phyloP scores from a whole-genome alignment of 192 early-diverging fungal species.

The Rhizophagus sp. region DNA sequence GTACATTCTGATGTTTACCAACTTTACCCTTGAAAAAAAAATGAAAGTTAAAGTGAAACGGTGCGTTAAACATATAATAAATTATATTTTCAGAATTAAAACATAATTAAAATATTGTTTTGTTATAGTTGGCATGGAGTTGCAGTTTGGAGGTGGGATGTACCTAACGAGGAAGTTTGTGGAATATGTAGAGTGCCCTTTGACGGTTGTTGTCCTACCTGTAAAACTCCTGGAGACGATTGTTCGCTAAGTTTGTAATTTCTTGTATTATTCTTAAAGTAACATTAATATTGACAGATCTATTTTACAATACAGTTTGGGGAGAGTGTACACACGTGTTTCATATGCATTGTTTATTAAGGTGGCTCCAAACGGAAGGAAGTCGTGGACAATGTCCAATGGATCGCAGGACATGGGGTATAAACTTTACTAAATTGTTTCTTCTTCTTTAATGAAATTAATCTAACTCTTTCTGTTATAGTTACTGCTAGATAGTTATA shows the following conservation, averaged over 20 bases:
- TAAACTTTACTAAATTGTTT: not conserved
- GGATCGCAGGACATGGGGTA: constrained; percentile 61
- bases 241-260: constrained; percentile 66
- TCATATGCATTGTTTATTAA: constrained; percentile 91
- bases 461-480: not conserved
- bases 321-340: constrained; percentile 92
- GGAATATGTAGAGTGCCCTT: constrained; percentile 88
- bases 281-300: not conserved
- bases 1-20: too few relatives aligned
- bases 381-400: constrained; percentile 84
- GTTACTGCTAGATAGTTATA: not conserved
- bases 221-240: constrained; percentile 85
- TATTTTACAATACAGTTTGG: constrained; percentile 59
- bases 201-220: constrained; percentile 83
- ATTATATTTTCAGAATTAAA: not conserved
- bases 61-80: not conserved
- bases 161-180: constrained; percentile 85
- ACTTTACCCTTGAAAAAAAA: too few relatives aligned
- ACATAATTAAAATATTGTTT: not conserved
- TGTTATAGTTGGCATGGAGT: constrained; percentile 70
- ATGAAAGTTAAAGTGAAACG: not conserved
- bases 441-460: not conserved
- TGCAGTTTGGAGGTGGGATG: constrained; percentile 88
- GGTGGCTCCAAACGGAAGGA: constrained; percentile 72
- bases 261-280: not conserved